Conservation (phyloP, 768 basidiomycete genomes). For the Suillus sp. region DNA sequence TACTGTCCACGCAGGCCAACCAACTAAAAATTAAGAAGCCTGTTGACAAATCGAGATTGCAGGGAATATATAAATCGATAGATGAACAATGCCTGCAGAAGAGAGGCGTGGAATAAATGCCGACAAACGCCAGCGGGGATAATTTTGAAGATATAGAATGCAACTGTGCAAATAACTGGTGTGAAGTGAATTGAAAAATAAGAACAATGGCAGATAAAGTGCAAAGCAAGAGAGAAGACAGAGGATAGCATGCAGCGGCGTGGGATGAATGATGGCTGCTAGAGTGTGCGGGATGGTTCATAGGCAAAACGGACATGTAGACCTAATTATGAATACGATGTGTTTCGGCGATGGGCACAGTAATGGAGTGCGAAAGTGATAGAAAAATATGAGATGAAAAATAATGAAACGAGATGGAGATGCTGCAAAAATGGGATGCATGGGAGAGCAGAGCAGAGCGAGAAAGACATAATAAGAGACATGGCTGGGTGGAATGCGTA, state of each 20-base stretch:
- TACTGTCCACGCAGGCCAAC: slow-evolving; percentile 25
- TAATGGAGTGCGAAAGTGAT: slow-evolving; percentile 5
- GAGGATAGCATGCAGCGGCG: slow-evolving; percentile 30
- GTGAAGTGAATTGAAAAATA: slow-evolving; percentile 20
- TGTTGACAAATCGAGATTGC: slow-evolving; percentile 19
- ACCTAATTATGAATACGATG: slow-evolving; percentile 37
- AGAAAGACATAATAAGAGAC: slow-evolving; percentile 38
- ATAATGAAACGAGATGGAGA: slow-evolving; percentile 30
- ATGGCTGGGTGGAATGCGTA: slow-evolving; percentile 37
- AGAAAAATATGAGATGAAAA: slow-evolving; percentile 15
- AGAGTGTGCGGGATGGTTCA: slow-evolving; percentile 20
- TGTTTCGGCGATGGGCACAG: slow-evolving; percentile 26
- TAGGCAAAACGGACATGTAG: slow-evolving; percentile 39
- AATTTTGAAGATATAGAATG: slow-evolving; percentile 30
- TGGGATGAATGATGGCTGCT: slow-evolving; percentile 25
- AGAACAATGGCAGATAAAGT: slow-evolving; percentile 28
- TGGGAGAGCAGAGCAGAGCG: slow-evolving; percentile 37
- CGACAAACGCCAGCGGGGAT: slow-evolving; percentile 29
- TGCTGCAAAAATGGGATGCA: slow-evolving; percentile 21
- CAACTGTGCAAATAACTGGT: slow-evolving; percentile 27
- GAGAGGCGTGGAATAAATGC: slow-evolving; percentile 31
- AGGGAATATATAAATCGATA: slow-evolving; percentile 11
- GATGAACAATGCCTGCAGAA: slow-evolving; percentile 10
- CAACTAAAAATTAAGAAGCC: slow-evolving; percentile 31
- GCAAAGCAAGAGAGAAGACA: slow-evolving; percentile 14